These are phyloP conservation scores for Acacia crassicarpa DNA, from an alignment of 306 rosid genomes.

Conservation along the genomic window DNA sequence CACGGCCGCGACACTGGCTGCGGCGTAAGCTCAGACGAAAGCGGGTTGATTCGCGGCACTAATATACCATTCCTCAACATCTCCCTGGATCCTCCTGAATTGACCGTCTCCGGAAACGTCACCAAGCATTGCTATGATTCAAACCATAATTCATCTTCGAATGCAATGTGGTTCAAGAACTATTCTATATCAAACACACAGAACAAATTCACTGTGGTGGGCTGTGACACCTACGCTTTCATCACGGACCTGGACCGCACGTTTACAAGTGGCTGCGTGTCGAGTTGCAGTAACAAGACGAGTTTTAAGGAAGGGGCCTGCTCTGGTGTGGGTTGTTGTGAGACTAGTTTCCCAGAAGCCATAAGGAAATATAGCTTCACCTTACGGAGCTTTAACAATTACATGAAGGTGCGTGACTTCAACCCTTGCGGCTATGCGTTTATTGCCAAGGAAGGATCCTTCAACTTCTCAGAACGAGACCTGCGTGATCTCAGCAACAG, in stretches of 20 bases:
- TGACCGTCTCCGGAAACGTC: fast-evolving
- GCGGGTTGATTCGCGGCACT: neutral
- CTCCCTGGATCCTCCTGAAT: neutral
- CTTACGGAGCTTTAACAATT: too few relatives aligned
- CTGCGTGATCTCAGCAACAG: neutral
- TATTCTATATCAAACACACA: neutral
- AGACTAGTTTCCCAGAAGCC: neutral
- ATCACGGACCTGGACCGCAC: neutral
- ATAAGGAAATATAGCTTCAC: too few relatives aligned
- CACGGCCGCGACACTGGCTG: too few relatives aligned
- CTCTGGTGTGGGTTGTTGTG: constrained; percentile 7
- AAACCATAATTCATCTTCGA: too few relatives aligned
- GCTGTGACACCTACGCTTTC: neutral
- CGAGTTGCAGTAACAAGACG: neutral
- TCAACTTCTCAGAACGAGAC: neutral
- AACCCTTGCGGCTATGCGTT: constrained; percentile 45
- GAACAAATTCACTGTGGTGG: neutral
- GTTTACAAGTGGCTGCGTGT: neutral
- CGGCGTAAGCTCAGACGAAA: too few relatives aligned
- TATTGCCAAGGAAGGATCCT: constrained; percentile 3
- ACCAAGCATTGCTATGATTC: neutral
- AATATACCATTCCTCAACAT: neutral
- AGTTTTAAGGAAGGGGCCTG: neutral
- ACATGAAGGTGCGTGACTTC: too few relatives aligned
- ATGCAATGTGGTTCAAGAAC: neutral